Evolutionary conservation across 225 moss, liverwort and hornwort genomes (phyloP), one percentile per base, ranked within the genome.

Genomic region (Physcomitrium patens): DNA sequence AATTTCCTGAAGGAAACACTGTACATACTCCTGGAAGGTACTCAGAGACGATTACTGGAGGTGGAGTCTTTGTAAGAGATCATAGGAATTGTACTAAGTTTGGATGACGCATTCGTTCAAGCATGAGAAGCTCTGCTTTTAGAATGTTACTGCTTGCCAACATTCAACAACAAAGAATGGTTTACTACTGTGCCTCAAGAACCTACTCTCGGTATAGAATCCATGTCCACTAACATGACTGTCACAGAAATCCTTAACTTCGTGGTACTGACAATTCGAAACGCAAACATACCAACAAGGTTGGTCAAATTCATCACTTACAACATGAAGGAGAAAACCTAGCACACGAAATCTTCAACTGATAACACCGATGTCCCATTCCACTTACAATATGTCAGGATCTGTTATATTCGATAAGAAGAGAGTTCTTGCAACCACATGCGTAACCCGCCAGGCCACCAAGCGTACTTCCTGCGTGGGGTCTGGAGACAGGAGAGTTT

Each of bases 21-120:
- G 13, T 22, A 49, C 60, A 45, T 85, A 90, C 94, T 75, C 83
- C 70, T 41, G 90, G 76, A 23, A 94, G 84, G 65, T 88, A 91
- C 77, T 91, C 91, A 8, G 78, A 88, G 58, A 91, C 73, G 71
- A 94, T 90, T 10, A 91, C 77, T 41, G 80, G 80, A 18, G 85
- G 85, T 48, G 69, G 16, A 52, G 73, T 71, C 72, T 61, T 87
- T 16, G 94, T 87, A 31, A 91, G 83, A 56, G 91, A 86, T 69
- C 91, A 84, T 11, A 94, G 80, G 77, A 91, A 93, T 50, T 93
- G 87, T 1, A 88, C 85, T 70, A 91, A 80, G 65, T 91, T 90
- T 43, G 91, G 91, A 75, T 90, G 91, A 60, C 93, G 91, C 69
- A 91, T 84, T 75, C 70, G 86, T 79, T 89, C 84, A 12, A 90